These are phyloP conservation scores for Penicillium tannophilum DNA, from an alignment of 495 filamentous ascomycete genomes.

Conservation along the genomic window DNA sequence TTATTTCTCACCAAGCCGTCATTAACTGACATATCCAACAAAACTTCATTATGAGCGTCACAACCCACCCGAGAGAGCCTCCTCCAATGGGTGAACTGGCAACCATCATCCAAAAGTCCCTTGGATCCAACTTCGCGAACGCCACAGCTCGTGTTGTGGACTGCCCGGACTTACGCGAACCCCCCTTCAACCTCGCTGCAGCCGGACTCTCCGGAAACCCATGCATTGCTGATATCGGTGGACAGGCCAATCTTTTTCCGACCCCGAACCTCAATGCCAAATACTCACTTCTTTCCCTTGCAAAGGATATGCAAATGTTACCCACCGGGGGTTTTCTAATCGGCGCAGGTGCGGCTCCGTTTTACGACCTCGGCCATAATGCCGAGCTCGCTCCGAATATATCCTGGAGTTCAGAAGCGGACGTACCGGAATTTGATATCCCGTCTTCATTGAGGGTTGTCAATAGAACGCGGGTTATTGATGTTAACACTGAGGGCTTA, in stretches of 20 bases:
- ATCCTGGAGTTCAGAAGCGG: slow-evolving; percentile 17
- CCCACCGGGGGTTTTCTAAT: slow-evolving; percentile 27
- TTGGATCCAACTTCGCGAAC: slow-evolving; percentile 30
- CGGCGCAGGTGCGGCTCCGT: slow-evolving; percentile 44
- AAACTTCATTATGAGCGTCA: slow-evolving; percentile 15
- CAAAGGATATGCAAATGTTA: slow-evolving; percentile 36
- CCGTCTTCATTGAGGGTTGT: slow-evolving; percentile 14
- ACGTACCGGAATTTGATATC: slow-evolving; percentile 23
- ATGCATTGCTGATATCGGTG: slow-evolving; percentile 43
- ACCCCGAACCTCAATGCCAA: slow-evolving; percentile 30
- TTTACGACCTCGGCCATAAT: slow-evolving; percentile 41
- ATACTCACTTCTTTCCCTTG: slow-evolving; percentile 34
- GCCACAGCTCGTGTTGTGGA: slow-evolving; percentile 27
- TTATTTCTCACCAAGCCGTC: neutral
- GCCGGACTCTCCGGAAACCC: slow-evolving; percentile 37
- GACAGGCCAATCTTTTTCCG: slow-evolving; percentile 38
- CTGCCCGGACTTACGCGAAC: slow-evolving; percentile 38
- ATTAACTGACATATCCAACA: neutral
- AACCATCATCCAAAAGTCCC: slow-evolving; percentile 19
- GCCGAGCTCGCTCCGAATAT: slow-evolving; percentile 43
- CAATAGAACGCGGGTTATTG: slow-evolving; percentile 21
- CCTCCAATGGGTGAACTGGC: slow-evolving; percentile 32
- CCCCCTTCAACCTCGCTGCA: slow-evolving; percentile 40
- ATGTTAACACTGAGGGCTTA: slow-evolving; percentile 9
- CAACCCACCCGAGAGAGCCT: slow-evolving; percentile 19